These are phyloP conservation scores for Melastoma candidum DNA, from an alignment of 441 rosid species.

Conservation along the genomic window DNA sequence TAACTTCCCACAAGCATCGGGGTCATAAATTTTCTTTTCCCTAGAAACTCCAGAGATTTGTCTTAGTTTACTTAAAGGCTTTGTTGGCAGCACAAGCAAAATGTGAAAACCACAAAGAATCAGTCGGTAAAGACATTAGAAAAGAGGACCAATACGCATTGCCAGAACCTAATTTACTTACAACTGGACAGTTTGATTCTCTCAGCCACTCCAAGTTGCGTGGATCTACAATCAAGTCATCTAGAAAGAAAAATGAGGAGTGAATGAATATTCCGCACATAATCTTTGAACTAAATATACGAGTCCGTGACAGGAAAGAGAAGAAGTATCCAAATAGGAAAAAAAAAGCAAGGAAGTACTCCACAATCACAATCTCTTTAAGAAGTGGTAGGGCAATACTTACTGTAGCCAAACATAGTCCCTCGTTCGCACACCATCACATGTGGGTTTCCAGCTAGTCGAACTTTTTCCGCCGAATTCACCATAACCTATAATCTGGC, in stretches of 20 bases:
- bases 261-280: slow-evolving; percentile 15
- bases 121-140: background rate
- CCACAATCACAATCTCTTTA: slow-evolving; percentile 5
- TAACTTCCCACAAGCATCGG: too few species aligned
- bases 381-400: slow-evolving; percentile 21
- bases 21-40: too few species aligned
- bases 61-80: too few species aligned
- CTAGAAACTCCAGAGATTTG: too few species aligned
- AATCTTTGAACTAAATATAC: background rate
- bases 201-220: slow-evolving; percentile 95
- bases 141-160: background rate
- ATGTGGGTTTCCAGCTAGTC: slow-evolving; percentile 77
- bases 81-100: background rate
- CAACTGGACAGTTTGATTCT: slow-evolving; percentile 91
- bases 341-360: background rate
- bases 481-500: slow-evolving; percentile 51
- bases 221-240: slow-evolving; percentile 93
- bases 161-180: slow-evolving; percentile 32
- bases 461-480: slow-evolving; percentile 77
- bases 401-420: slow-evolving; percentile 96
- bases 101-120: background rate
- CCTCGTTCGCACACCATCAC: slow-evolving; percentile 96
- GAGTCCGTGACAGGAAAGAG: background rate
- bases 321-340: background rate
- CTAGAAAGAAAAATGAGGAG: slow-evolving; percentile 29